phyloP scores from a whole-genome alignment of 2,329 filamentous ascomycete species.

The Fusarium solani-melongenae region DNA sequence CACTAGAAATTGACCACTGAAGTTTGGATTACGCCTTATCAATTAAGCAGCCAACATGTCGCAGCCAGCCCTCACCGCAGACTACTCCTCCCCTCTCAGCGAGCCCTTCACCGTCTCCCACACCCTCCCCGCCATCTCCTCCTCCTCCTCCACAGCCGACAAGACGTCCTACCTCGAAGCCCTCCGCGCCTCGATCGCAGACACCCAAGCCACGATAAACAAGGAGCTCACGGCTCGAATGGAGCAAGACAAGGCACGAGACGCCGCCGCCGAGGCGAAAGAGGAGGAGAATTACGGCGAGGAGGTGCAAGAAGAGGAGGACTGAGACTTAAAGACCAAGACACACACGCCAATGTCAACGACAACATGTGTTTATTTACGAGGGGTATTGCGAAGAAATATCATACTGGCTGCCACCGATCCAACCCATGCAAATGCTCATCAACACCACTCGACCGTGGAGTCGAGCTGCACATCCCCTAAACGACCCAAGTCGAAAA shows the following conservation, averaged over 20 bases:
- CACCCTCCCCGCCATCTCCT: conserved; percentile 49
- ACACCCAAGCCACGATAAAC: conserved; percentile 76
- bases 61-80: conserved; percentile 49
- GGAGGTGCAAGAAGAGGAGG: conserved; percentile 77
- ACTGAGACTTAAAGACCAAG: conserved; percentile 33
- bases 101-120: conserved; percentile 58
- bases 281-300: conserved; percentile 88
- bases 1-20: neutral
- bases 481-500: conserved; percentile 2
- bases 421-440: conserved; percentile 38
- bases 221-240: conserved; percentile 77
- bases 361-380: conserved; percentile 30
- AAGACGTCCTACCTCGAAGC: conserved; percentile 70
- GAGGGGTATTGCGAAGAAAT: conserved; percentile 37
- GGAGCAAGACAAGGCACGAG: conserved; percentile 74
- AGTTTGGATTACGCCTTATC: neutral
- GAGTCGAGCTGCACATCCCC: neutral
- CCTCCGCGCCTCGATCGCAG: conserved; percentile 66
- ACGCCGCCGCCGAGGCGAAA: conserved; percentile 63
- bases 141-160: conserved; percentile 53
- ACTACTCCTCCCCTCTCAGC: conserved; percentile 65
- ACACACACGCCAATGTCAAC: neutral
- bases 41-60: conserved; percentile 23
- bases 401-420: conserved; percentile 39
- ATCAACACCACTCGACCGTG: conserved; percentile 13